Conservation (phyloP, 768 basidiomycete species). For the Holtermanniella nyarrowii region DNA sequence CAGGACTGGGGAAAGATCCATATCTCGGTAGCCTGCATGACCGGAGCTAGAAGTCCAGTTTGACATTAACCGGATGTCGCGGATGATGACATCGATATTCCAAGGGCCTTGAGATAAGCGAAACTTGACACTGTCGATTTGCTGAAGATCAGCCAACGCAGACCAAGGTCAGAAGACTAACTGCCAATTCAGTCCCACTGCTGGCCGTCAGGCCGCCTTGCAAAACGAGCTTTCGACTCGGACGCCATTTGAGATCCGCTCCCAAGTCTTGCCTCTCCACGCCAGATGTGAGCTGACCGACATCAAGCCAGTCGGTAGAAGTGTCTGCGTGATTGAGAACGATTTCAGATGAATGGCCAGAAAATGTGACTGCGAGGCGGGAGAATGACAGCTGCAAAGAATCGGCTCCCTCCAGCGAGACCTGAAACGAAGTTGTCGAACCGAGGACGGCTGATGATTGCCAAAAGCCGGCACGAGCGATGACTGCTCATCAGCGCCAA, state of each 20-base stretch:
- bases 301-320: conserved; percentile 14
- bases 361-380: conserved; percentile 54
- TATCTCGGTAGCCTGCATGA: conserved; percentile 42
- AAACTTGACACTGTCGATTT: not conserved
- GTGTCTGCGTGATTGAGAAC: conserved; percentile 45
- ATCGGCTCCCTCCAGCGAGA: conserved; percentile 48
- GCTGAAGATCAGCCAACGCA: no score
- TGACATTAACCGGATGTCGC: not conserved
- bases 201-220: conserved; percentile 53
- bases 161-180: no score
- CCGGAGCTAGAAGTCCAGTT: conserved; percentile 60
- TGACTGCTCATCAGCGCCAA: conserved; percentile 47
- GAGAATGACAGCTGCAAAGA: conserved; percentile 56
- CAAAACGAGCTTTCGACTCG: conserved; percentile 51
- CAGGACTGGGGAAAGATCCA: conserved; percentile 7
- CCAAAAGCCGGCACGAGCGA: conserved; percentile 64
- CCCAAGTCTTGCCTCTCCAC: conserved; percentile 26
- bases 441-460: conserved; percentile 52
- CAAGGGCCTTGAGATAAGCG: not conserved
- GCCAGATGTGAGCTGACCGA: conserved; percentile 47
- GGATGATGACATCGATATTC: not conserved
- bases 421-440: conserved; percentile 61
- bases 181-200: conserved; percentile 49
- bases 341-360: conserved; percentile 47
- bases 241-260: conserved; percentile 53